Evolutionary conservation across 164 flowering plant genomes (phyloP), one percentile per base, ranked within the genome.

Genomic region (Nelumbo lutea): DNA sequence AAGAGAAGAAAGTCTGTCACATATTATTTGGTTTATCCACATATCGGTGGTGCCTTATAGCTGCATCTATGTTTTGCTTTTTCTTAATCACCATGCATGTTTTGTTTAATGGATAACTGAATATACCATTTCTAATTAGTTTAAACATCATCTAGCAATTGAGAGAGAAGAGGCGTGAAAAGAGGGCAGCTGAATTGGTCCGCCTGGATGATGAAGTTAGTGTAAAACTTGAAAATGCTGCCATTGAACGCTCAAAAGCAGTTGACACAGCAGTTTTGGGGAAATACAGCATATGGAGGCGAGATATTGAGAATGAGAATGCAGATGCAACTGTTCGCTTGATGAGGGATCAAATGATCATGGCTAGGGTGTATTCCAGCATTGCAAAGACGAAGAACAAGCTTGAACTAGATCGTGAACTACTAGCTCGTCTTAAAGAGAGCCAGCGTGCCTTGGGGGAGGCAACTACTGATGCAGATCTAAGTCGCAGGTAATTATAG

Each of bases 191-290:
- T 60, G 90, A 87, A 53, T 80, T 93, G 82, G 71, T 86, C 40
- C 83, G 79, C 61, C 87, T 83, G 71, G 92, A 88, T 82, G 89
- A 87, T 76, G 96, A 88, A 64, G 83, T 86, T 56, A 80, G 70
- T 52, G 68, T 88, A 61, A 96, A 87, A 78, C 89, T 91, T 74
- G 99, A 96, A 80, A 91, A 90, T 86, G 92, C 95, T 38, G 98
- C 99, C 62, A 90, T 96, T 61, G 95, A 96, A 74, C 93, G 88
- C 59, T 91, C 99, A 41, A 93, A 85, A 78, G 88, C 91, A 11
- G 98, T 96, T 72, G 99, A 96, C 77, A 81, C 96, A 66, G 87
- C 99, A 40, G 87, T 96, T 68, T 66, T 96, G 74, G 98, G 99
- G 55, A 96, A 93, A 73, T 96, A 96, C 74, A 96, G 82, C 73